These are phyloP conservation scores for Coemansia sp. DNA, from an alignment of 192 early-diverging fungal genomes.

Conservation along the genomic window DNA sequence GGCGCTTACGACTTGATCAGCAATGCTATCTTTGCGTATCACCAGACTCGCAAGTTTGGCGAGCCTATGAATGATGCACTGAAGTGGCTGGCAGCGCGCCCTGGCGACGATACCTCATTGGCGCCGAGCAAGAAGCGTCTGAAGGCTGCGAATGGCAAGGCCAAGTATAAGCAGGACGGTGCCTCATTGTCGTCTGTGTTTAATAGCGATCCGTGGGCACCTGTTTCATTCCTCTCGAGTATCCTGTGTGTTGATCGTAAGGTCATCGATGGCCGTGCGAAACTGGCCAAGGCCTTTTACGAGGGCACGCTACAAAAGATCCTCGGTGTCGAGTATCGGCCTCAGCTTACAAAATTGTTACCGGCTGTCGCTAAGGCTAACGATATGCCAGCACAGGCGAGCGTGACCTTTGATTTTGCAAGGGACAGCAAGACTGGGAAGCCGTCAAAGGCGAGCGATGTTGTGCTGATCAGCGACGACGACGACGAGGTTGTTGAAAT, in stretches of 20 bases:
- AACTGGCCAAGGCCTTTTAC: constrained; percentile 27
- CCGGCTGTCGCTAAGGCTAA: neutral
- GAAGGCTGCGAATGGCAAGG: constrained; percentile 19
- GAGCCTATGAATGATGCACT: constrained; percentile 46
- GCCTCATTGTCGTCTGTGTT: neutral
- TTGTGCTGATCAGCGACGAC: constrained; percentile 14
- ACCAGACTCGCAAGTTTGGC: constrained; percentile 49
- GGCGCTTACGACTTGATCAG: constrained; percentile 53
- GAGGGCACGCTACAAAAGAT: constrained; percentile 33
- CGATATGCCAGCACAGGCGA: constrained; percentile 13
- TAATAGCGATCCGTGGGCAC: constrained; percentile 41
- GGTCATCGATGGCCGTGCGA: constrained; percentile 15
- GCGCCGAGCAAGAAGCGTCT: constrained; percentile 20
- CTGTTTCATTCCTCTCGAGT: constrained; percentile 49
- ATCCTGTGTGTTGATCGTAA: constrained; percentile 23
- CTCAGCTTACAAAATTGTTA: constrained; percentile 23
- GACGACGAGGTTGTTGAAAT: neutral
- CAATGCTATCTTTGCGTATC: constrained; percentile 49
- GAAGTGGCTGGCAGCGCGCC: neutral
- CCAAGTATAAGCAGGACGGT: neutral
- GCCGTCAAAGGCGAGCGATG: neutral
- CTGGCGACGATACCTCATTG: neutral
- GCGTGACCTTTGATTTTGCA: constrained; percentile 35
- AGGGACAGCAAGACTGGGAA: neutral
- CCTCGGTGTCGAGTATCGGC: constrained; percentile 41